These are phyloP conservation scores for Clavaria fumosa DNA, from an alignment of 768 basidiomycete genomes.

Conservation along the genomic window DNA sequence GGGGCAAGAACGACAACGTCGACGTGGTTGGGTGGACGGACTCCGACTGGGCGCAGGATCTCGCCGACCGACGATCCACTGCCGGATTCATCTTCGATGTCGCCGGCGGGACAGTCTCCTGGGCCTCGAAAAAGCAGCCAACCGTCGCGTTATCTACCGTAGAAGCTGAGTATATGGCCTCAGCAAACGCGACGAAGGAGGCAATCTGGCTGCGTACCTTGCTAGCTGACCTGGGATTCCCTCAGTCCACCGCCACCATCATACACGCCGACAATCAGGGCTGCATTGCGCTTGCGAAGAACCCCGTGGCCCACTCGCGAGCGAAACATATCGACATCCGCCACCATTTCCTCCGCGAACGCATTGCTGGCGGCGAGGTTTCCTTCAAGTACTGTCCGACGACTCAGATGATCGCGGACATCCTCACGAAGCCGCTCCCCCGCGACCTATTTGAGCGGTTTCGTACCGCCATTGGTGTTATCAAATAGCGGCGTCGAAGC, in stretches of 20 bases:
- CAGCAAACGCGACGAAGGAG: background rate
- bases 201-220: background rate
- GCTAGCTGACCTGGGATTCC: background rate
- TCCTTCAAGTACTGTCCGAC: too few species aligned
- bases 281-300: background rate
- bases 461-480: too few species aligned
- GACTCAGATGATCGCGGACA: too few species aligned
- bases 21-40: slow-evolving; percentile 13
- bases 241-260: background rate
- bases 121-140: slow-evolving; percentile 14
- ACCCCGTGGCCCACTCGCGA: slow-evolving; percentile 10
- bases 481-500: too few species aligned
- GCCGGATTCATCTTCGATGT: slow-evolving; percentile 23
- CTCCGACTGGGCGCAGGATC: slow-evolving; percentile 20
- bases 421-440: too few species aligned
- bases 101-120: slow-evolving; percentile 18
- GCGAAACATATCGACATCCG: slow-evolving; percentile 22
- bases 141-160: background rate
- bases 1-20: background rate
- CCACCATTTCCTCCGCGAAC: slow-evolving; percentile 23
- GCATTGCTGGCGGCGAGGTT: slow-evolving; percentile 9
- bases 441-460: too few species aligned
- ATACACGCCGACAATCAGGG: background rate
- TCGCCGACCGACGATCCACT: slow-evolving; percentile 16
- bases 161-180: background rate